These are phyloP conservation scores for Cladosporium sp. DNA, from an alignment of 2,329 filamentous ascomycete genomes.

Conservation along the genomic window DNA sequence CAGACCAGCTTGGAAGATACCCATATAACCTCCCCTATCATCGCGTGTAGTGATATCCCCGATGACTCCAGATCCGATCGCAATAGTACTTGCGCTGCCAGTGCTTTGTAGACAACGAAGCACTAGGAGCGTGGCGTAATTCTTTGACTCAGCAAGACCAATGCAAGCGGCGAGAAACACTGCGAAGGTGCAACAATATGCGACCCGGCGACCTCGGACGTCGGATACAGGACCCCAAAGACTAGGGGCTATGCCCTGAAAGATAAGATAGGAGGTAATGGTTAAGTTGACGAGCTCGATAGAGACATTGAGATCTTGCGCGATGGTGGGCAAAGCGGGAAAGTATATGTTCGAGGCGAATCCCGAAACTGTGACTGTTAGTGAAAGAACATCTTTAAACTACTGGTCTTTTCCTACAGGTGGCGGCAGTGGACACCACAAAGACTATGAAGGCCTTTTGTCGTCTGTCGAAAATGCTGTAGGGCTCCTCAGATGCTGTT, in stretches of 20 bases:
- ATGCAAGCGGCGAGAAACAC: constrained; percentile 39
- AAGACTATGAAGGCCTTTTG: constrained; percentile 48
- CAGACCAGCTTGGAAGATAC: constrained; percentile 36
- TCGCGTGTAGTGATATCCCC: constrained; percentile 39
- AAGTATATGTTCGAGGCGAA: constrained; percentile 47
- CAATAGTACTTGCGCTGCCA: constrained; percentile 41
- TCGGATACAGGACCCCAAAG: constrained; percentile 42
- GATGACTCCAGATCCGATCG: constrained; percentile 40
- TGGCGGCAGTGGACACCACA: constrained; percentile 48
- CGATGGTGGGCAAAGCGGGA: constrained; percentile 40
- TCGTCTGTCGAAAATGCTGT: constrained; percentile 48
- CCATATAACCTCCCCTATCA: constrained; percentile 41
- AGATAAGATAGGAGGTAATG: constrained; percentile 43
- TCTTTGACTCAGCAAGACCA: constrained; percentile 36
- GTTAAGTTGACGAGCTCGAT: constrained; percentile 37
- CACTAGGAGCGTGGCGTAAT: constrained; percentile 37
- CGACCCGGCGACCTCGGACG: constrained; percentile 36
- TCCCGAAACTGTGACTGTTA: constrained; percentile 30
- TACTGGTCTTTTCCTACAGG: constrained; percentile 32
- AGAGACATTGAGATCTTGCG: constrained; percentile 38
- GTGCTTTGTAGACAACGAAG: constrained; percentile 42
- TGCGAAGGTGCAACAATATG: constrained; percentile 37
- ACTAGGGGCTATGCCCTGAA: constrained; percentile 42
- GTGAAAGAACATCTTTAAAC: background rate
- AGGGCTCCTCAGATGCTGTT: constrained; percentile 29